A percentile compares a stretch with the other conserved stretches of the same genome.
phyloP scores from a whole-genome alignment of 495 filamentous ascomycete genomes.

The Penicillium maclennaniae region DNA sequence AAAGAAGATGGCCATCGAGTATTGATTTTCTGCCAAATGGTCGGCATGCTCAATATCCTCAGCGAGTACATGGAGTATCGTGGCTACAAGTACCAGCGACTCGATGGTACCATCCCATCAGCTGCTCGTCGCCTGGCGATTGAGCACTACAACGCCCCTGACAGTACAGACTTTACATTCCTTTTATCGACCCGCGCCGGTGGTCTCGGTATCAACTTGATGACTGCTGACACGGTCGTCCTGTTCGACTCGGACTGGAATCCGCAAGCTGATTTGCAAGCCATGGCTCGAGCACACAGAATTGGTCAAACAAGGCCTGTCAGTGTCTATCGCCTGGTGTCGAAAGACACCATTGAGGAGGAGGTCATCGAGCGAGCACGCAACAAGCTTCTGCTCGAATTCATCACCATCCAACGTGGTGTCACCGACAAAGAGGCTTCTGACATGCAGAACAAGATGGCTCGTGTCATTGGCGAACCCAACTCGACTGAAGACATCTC shows the following conservation, averaged over 20 bases:
- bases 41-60: constrained; percentile 95
- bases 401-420: constrained; percentile 93
- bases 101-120: constrained; percentile 92
- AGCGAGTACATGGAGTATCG: constrained; percentile 88
- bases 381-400: constrained; percentile 98
- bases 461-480: constrained; percentile 63
- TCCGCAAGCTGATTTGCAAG: constrained; percentile 94
- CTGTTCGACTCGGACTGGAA: constrained; percentile 99
- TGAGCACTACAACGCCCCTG: constrained; percentile 94
- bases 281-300: constrained; percentile 96
- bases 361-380: constrained; percentile 93
- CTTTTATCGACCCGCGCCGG: constrained; percentile 92
- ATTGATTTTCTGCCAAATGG: constrained; percentile 98
- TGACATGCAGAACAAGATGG: constrained; percentile 68
- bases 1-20: constrained; percentile 91
- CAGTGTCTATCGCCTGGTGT: constrained; percentile 90
- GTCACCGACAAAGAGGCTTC: constrained; percentile 81
- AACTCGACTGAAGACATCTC: constrained; percentile 87
- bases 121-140: constrained; percentile 83
- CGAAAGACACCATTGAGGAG: constrained; percentile 97
- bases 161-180: constrained; percentile 93
- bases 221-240: constrained; percentile 98
- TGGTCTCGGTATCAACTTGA: constrained; percentile 95
- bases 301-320: constrained; percentile 96
- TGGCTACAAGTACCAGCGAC: constrained; percentile 84